Percentiles rank a stretch among this genome's conserved stretches.
phyloP scores from a whole-genome alignment of 192 early-diverging fungal genomes.

The Podila horticola region DNA sequence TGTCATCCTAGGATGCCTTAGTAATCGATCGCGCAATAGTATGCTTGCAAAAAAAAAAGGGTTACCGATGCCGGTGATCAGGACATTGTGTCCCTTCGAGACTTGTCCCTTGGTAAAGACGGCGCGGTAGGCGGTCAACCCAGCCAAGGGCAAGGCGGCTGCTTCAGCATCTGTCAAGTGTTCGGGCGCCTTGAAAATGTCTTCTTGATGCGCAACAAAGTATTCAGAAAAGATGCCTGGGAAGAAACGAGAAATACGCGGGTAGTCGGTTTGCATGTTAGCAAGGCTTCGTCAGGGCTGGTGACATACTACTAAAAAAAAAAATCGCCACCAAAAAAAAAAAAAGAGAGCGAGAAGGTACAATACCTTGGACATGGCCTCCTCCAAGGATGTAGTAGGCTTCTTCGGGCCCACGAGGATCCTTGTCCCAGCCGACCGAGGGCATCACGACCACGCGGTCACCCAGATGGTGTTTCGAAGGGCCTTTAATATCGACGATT shows the following conservation, averaged over 20 bases:
- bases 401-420: conserved; percentile 67
- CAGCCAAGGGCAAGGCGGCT: conserved; percentile 77
- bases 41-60: too few species aligned
- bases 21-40: too few species aligned
- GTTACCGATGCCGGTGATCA: conserved; percentile 75
- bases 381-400: conserved; percentile 53
- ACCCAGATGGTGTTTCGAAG: conserved; percentile 37
- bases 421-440: conserved; percentile 61
- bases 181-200: conserved; percentile 62
- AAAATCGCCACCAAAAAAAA: conserved; percentile 20
- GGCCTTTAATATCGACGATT: conserved; percentile 43
- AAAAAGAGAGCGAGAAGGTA: conserved; percentile 11
- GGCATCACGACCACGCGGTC: conserved; percentile 63
- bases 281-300: too few species aligned
- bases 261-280: neutral
- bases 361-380: conserved; percentile 17
- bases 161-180: conserved; percentile 70
- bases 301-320: neutral
- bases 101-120: conserved; percentile 69
- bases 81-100: conserved; percentile 60
- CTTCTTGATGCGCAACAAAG: conserved; percentile 53
- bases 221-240: conserved; percentile 70
- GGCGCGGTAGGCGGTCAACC: conserved; percentile 70
- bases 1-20: too few species aligned
- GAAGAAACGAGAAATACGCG: neutral